A percentile compares a stretch with the other conserved stretches of the same genome.
Evolutionary conservation across 345 rosid genomes (phyloP).

Genomic region (Sonneratia alba): DNA sequence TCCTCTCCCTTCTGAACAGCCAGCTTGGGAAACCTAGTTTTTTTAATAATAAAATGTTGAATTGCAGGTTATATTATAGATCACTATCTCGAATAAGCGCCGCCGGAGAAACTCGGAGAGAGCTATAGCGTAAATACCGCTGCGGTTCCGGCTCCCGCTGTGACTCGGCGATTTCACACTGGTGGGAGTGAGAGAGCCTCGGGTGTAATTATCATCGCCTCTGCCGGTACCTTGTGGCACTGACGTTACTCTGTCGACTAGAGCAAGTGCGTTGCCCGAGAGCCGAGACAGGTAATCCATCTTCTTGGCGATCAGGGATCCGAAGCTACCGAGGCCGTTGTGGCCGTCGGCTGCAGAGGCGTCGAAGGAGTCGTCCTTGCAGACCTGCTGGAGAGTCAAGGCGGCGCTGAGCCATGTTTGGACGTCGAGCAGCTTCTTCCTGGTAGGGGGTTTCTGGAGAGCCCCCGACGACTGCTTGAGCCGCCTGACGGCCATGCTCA

Average conservation of each 20-base stretch:
- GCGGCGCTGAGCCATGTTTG: constrained; percentile 82
- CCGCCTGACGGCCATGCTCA: constrained; percentile 43
- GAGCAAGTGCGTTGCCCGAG: constrained; percentile 52
- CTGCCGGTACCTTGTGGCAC: not conserved
- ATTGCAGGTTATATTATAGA: not conserved
- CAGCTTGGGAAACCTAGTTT: constrained; percentile 33
- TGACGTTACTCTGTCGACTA: constrained; percentile 25
- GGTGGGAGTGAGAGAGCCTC: not conserved
- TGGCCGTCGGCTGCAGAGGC: constrained; percentile 10
- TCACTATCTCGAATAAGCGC: not conserved
- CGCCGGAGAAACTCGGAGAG: not conserved
- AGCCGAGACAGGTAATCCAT: constrained; percentile 54
- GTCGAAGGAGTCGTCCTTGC: constrained; percentile 46
- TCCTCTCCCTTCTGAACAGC: constrained; percentile 43
- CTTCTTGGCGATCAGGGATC: constrained; percentile 23
- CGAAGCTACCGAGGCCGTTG: not conserved
- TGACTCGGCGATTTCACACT: not conserved
- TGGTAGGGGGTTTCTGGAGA: constrained; percentile 21
- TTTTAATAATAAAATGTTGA: not conserved
- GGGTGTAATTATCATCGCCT: not conserved
- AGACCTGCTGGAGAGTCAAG: constrained; percentile 57
- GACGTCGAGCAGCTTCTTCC: constrained; percentile 35
- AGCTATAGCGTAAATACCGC: not conserved
- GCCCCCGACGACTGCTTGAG: constrained; percentile 46
- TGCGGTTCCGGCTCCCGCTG: not conserved